A percentile compares a stretch with the other conserved stretches of the same genome.
Conservation (phyloP, 2,329 filamentous ascomycete genomes). For the Colletotrichum eremochloae region DNA sequence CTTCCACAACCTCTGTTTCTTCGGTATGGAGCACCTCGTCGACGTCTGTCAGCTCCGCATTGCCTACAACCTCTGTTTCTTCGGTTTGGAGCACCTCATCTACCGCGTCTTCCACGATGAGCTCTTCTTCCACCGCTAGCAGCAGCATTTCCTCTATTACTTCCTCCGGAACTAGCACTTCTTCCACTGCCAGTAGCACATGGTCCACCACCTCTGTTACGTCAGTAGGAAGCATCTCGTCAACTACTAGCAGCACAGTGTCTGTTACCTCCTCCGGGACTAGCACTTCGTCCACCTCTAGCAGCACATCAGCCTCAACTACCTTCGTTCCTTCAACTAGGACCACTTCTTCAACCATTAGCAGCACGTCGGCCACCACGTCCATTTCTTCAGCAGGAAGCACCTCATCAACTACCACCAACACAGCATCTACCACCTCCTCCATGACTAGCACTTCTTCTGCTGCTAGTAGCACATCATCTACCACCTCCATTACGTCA, state of each 20-base stretch:
- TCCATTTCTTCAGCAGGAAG: too few species aligned
- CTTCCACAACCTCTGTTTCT: too few species aligned
- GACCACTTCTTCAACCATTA: too few species aligned
- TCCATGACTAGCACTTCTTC: background rate
- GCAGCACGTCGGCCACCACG: background rate
- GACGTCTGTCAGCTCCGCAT: background rate
- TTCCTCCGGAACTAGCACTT: too few species aligned
- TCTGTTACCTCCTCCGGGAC: background rate
- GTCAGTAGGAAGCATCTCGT: too few species aligned
- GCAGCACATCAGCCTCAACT: background rate
- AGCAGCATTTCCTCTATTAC: too few species aligned
- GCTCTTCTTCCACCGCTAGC: too few species aligned
- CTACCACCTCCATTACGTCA: background rate
- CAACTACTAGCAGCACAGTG: background rate
- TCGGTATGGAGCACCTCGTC: background rate
- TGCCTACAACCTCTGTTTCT: too few species aligned
- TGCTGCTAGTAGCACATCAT: background rate
- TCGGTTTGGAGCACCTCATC: too few species aligned
- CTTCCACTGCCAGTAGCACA: background rate
- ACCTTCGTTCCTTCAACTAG: background rate
- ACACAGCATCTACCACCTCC: background rate
- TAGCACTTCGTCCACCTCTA: background rate
- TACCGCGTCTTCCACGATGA: too few species aligned
- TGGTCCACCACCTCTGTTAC: background rate
- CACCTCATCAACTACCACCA: background rate